Evolutionary conservation across 2,329 filamentous ascomycete genomes (phyloP).

Genomic region (Ascochyta rabiei): DNA sequence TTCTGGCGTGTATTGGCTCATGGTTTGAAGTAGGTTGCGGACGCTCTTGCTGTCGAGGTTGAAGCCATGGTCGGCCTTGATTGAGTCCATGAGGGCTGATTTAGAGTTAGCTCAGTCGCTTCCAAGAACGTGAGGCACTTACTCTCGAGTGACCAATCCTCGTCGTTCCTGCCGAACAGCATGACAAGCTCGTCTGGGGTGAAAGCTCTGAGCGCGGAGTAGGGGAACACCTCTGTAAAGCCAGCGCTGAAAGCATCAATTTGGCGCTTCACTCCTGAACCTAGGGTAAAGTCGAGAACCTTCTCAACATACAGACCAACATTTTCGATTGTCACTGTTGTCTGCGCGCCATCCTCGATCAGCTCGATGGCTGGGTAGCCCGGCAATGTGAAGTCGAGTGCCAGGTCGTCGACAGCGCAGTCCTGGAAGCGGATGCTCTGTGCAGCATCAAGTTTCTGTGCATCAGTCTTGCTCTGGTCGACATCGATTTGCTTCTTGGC

Average conservation of each 20-base stretch:
- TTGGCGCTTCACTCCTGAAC: constrained; percentile 84
- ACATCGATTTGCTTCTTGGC: constrained; percentile 84
- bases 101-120: constrained; percentile 32
- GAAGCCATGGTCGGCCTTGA: constrained; percentile 98
- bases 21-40: constrained; percentile 87
- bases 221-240: constrained; percentile 96
- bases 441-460: constrained; percentile 73
- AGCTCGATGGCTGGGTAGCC: constrained; percentile 87
- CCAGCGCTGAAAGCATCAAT: constrained; percentile 88
- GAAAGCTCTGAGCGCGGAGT: constrained; percentile 88
- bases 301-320: constrained; percentile 87
- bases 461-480: constrained; percentile 66
- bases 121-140: constrained; percentile 52
- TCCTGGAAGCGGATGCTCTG: constrained; percentile 76
- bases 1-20: constrained; percentile 80
- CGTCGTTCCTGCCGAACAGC: constrained; percentile 88
- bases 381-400: constrained; percentile 92
- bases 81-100: constrained; percentile 90
- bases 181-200: constrained; percentile 94
- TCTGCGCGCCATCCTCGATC: constrained; percentile 73
- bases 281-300: constrained; percentile 89
- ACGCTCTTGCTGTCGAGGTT: constrained; percentile 98
- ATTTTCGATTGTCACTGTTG: constrained; percentile 83
- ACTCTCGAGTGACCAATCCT: constrained; percentile 98
- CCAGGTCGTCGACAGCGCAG: constrained; percentile 81